Conservation (phyloP, 2,329 filamentous ascomycete species). For the Aureobasidium subglaciale region DNA sequence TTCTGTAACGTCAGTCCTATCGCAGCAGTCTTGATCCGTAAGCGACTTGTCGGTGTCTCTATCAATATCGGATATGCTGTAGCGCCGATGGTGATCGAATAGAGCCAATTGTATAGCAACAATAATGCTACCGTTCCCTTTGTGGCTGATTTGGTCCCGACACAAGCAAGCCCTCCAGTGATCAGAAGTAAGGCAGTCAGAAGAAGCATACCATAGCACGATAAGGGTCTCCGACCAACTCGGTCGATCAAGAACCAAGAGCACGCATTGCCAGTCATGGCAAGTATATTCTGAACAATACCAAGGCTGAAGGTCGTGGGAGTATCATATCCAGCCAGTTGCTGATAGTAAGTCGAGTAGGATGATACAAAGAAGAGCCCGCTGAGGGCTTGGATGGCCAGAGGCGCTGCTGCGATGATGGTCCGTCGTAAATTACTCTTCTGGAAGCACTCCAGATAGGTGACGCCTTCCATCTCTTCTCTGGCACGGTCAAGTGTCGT, state of each 20-base stretch:
- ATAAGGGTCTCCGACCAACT: conserved; percentile 32
- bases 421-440: conserved; percentile 35
- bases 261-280: conserved; percentile 35
- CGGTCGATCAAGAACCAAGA: conserved; percentile 35
- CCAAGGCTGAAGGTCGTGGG: conserved; percentile 33
- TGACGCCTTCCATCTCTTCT: conserved; percentile 32
- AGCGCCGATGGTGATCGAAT: conserved; percentile 36
- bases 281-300: conserved; percentile 35
- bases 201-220: conserved; percentile 29
- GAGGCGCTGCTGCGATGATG: conserved; percentile 32
- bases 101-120: conserved; percentile 34
- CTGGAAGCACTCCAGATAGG: conserved; percentile 37
- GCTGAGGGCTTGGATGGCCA: conserved; percentile 31
- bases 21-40: conserved; percentile 36
- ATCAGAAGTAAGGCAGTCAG: conserved; percentile 37
- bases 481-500: conserved; percentile 30
- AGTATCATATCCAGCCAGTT: conserved; percentile 36
- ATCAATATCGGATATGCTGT: conserved; percentile 34
- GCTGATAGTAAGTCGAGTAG: conserved; percentile 40
- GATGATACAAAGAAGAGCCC: conserved; percentile 32
- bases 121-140: conserved; percentile 28
- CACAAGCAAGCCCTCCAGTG: conserved; percentile 31
- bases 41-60: conserved; percentile 33
- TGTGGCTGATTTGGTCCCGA: neutral
- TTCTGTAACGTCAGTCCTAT: conserved; percentile 33